A percentile compares a stretch with the other conserved stretches of the same genome.
phyloP scores from a whole-genome alignment of 192 early-diverging fungal genomes.

The Thamnidium elegans region DNA sequence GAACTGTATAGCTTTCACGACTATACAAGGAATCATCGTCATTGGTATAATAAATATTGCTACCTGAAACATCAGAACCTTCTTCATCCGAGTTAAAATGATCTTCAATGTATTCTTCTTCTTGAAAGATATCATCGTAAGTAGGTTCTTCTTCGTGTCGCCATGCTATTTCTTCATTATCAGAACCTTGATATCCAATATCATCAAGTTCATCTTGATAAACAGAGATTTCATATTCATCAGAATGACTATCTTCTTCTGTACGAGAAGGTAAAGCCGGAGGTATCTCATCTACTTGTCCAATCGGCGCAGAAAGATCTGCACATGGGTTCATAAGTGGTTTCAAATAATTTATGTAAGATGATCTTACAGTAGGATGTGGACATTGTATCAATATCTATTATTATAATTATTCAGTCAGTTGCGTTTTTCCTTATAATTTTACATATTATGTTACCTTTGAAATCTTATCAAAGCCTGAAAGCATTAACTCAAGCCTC shows the following conservation, averaged over 20 bases:
- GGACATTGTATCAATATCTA: constrained; percentile 30
- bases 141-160: constrained; percentile 12
- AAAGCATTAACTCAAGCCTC: constrained; percentile 35
- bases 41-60: no score
- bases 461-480: constrained; percentile 39
- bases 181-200: not conserved
- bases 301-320: not conserved
- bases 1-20: no score
- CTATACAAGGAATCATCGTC: no score
- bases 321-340: constrained; percentile 27
- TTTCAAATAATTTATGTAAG: constrained; percentile 26
- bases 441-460: constrained; percentile 23
- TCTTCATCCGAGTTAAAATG: constrained; percentile 19
- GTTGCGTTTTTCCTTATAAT: no score
- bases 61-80: not conserved
- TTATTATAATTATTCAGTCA: not conserved
- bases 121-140: constrained; percentile 23
- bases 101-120: constrained; percentile 12
- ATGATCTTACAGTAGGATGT: constrained; percentile 22
- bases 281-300: not conserved
- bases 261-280: not conserved
- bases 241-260: not conserved
- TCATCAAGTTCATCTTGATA: constrained; percentile 4
- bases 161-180: not conserved
- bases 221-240: constrained; percentile 9